A percentile compares a stretch with the other conserved stretches of the same genome.
Evolutionary conservation across 2,329 filamentous ascomycete genomes (phyloP).

Genomic region (Lecanicillium sp.): DNA sequence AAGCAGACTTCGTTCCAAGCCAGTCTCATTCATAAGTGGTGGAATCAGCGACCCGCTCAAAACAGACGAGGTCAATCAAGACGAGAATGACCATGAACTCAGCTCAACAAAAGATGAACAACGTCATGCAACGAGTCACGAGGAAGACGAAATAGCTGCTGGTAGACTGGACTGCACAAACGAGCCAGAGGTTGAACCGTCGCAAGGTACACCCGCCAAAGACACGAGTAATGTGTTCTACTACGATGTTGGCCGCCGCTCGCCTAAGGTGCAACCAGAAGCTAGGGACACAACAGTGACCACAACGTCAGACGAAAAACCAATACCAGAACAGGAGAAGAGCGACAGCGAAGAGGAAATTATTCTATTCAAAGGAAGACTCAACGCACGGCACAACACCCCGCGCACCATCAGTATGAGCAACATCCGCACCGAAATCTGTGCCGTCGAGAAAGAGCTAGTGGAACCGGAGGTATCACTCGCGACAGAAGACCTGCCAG

Average conservation of each 20-base stretch:
- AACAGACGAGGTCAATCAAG: not conserved
- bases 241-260: slow-evolving; percentile 27
- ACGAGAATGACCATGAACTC: slow-evolving; percentile 28
- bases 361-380: slow-evolving; percentile 57
- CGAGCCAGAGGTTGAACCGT: not conserved
- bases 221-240: no score
- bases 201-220: no score
- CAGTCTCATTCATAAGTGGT: slow-evolving; percentile 49
- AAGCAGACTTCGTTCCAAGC: slow-evolving; percentile 40
- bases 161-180: not conserved
- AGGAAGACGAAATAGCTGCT: slow-evolving; percentile 9
- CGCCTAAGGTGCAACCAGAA: not conserved
- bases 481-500: slow-evolving; percentile 14
- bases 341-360: slow-evolving; percentile 63
- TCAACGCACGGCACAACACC: not conserved
- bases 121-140: slow-evolving; percentile 20
- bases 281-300: not conserved
- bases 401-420: slow-evolving; percentile 18
- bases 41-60: slow-evolving; percentile 43
- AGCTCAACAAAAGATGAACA: slow-evolving; percentile 16
- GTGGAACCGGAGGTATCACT: not conserved
- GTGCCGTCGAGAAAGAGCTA: slow-evolving; percentile 22
- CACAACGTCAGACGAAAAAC: not conserved
- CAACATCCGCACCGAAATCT: slow-evolving; percentile 29
- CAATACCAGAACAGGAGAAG: slow-evolving; percentile 12